Evolutionary conservation across 306 rosid genomes (phyloP).

Genomic region (Prunus campanulata): DNA sequence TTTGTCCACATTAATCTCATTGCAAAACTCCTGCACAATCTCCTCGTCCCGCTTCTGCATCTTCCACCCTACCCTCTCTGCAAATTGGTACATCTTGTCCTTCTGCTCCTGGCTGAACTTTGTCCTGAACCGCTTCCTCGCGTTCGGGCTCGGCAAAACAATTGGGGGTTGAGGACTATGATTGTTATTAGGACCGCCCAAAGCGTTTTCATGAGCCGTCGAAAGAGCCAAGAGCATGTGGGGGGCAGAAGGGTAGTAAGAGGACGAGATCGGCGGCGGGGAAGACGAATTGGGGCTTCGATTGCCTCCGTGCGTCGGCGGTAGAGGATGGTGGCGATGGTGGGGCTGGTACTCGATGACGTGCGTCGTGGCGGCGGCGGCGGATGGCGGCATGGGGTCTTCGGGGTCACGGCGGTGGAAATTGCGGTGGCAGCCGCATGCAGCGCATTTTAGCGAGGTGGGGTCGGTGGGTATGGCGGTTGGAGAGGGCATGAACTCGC

Average conservation of each 20-base stretch:
- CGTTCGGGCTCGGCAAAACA: constrained; percentile 18
- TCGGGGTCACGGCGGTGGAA: constrained; percentile 97
- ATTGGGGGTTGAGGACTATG: constrained; percentile 21
- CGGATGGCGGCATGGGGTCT: constrained; percentile 37
- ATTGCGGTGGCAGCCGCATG: constrained; percentile 96
- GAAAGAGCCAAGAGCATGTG: constrained; percentile 92
- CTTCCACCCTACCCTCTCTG: constrained; percentile 88
- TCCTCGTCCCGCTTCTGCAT: constrained; percentile 90
- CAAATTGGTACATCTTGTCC: constrained; percentile 79
- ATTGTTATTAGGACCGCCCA: not conserved
- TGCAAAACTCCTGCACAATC: constrained; percentile 55
- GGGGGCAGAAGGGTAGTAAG: constrained; percentile 90
- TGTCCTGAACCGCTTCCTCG: constrained; percentile 69
- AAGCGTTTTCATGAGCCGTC: constrained; percentile 25
- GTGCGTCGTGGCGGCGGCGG: constrained; percentile 30
- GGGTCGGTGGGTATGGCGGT: constrained; percentile 61
- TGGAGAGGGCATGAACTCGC: constrained; percentile 94
- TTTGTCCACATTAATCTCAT: constrained; percentile 61
- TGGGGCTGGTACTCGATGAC: constrained; percentile 81
- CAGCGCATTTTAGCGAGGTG: constrained; percentile 82
- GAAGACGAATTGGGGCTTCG: constrained; percentile 83
- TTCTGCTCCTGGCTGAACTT: constrained; percentile 81
- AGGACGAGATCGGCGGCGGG: constrained; percentile 96
- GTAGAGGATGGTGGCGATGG: constrained; percentile 63
- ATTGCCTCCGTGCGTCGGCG: constrained; percentile 25